Conservation (phyloP, 345 rosid genomes). For the Pseudoturritis turrita region DNA sequence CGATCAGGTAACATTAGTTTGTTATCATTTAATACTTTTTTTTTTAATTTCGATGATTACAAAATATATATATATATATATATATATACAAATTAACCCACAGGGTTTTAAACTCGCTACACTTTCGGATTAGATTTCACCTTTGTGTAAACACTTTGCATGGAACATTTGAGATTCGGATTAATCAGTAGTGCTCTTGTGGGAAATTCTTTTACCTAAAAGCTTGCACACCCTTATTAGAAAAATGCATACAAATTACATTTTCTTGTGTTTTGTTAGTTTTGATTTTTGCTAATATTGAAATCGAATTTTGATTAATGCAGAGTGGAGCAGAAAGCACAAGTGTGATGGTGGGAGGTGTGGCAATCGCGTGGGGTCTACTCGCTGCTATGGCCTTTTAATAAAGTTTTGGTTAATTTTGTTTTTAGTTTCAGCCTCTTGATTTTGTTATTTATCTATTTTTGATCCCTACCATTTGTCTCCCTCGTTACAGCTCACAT, state of each 20-base stretch:
- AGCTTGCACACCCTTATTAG: too few species aligned
- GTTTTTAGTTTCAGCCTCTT: not conserved
- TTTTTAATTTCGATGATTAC: not conserved
- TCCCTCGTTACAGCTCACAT: not conserved
- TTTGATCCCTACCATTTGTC: not conserved
- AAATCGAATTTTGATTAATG: not conserved
- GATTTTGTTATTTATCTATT: not conserved
- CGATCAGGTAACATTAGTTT: constrained; percentile 19
- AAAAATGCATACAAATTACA: too few species aligned
- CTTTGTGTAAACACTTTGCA: too few species aligned
- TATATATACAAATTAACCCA: too few species aligned
- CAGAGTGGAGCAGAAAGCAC: constrained; percentile 50
- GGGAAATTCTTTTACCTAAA: too few species aligned
- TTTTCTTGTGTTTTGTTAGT: not conserved
- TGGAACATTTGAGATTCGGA: too few species aligned
- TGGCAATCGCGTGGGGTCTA: constrained; percentile 40
- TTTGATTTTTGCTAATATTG: not conserved
- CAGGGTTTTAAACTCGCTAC: too few species aligned
- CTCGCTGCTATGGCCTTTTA: constrained; percentile 39
- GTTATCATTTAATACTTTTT: not conserved
- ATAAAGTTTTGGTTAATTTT: not conserved
- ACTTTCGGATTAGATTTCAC: too few species aligned
- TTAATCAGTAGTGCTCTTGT: too few species aligned
- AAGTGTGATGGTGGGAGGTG: constrained; percentile 26
- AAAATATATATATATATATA: too few species aligned